These are phyloP conservation scores for Tolypocladium tundrense DNA, from an alignment of 2,329 filamentous ascomycete species.

Conservation along the genomic window DNA sequence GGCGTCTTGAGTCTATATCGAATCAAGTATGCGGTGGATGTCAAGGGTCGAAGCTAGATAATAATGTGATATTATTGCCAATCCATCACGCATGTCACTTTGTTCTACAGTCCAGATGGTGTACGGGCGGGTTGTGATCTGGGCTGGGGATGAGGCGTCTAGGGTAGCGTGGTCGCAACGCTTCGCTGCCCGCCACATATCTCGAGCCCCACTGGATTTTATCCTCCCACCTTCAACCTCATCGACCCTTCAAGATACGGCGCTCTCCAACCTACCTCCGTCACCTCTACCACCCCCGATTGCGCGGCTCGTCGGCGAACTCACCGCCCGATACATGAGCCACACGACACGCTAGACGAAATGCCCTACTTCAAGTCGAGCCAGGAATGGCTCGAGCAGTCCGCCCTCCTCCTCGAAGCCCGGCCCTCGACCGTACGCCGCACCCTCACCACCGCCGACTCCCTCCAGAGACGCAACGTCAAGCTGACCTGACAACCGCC, in stretches of 20 bases:
- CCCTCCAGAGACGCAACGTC: not conserved
- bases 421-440: conserved; percentile 69
- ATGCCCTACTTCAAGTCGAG: conserved; percentile 81
- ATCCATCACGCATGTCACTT: not conserved
- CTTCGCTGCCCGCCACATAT: not conserved
- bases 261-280: not conserved
- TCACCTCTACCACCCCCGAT: not conserved
- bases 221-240: not conserved
- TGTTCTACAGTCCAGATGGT: too few relatives aligned
- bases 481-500: not conserved
- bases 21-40: too few relatives aligned
- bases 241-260: too few relatives aligned
- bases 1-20: not conserved
- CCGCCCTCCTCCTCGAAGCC: conserved; percentile 73
- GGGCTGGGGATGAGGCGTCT: not conserved
- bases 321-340: not conserved
- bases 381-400: conserved; percentile 88
- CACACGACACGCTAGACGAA: not conserved
- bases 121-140: not conserved
- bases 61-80: too few relatives aligned
- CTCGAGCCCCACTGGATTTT: not conserved
- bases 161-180: not conserved
- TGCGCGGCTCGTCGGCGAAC: not conserved
- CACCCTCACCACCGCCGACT: not conserved
- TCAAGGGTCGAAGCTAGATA: too few relatives aligned